Conservation (phyloP, 306 rosid genomes). For the Cicer yamashitae region DNA sequence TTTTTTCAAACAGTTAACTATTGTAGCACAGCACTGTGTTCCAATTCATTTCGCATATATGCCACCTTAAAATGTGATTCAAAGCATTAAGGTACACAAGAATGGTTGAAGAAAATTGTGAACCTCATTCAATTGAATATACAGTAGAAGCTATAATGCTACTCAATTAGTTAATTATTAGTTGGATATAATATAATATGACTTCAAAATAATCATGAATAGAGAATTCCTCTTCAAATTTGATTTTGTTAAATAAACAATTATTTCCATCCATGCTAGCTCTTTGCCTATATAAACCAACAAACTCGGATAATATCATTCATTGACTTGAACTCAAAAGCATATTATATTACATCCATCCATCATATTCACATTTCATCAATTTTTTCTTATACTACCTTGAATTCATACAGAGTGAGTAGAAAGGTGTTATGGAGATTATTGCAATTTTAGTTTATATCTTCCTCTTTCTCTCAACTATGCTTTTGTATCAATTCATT, state of each 20-base stretch:
- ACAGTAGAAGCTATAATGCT: neutral
- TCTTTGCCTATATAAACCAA: constrained; percentile 12
- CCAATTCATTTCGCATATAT: neutral
- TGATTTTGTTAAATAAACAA: neutral
- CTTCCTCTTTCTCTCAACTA: constrained; percentile 50
- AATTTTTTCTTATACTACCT: neutral
- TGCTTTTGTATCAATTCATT: constrained; percentile 38
- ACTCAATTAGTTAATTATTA: constrained; percentile 6
- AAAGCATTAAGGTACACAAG: constrained; percentile 19
- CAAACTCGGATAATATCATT: neutral
- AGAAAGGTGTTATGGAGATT: constrained; percentile 60
- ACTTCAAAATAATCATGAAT: neutral
- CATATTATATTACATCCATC: neutral
- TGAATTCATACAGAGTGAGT: neutral
- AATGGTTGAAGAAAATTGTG: constrained; percentile 31
- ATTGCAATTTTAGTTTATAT: constrained; percentile 40
- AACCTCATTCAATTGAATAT: constrained; percentile 30
- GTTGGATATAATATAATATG: neutral
- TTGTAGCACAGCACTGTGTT: too few species aligned
- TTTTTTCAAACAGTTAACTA: too few species aligned
- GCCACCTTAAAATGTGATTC: constrained; percentile 36
- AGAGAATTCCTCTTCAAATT: neutral
- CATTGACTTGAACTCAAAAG: neutral
- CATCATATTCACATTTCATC: neutral
- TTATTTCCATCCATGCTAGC: neutral